Percentiles rank a stretch among this genome's conserved stretches.
phyloP scores from a whole-genome alignment of 495 filamentous ascomycete genomes.

The Hypoxylon trugodes region DNA sequence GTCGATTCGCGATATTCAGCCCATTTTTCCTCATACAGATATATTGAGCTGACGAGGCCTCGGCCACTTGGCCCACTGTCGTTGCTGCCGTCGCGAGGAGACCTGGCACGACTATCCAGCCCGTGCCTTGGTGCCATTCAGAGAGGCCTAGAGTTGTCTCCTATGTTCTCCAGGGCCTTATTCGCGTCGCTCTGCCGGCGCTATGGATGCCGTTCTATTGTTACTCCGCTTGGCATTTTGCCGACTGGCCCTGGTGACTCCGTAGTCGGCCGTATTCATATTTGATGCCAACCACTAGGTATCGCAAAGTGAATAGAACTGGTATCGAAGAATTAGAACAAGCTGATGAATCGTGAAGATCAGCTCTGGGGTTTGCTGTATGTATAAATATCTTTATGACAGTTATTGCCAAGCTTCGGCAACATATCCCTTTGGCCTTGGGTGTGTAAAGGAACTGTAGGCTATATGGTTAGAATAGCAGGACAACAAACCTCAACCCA shows the following conservation, averaged over 20 bases:
- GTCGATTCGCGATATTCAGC: conserved; percentile 32
- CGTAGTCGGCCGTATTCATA: conserved; percentile 19
- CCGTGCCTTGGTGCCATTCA: background rate
- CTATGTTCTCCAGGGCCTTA: background rate
- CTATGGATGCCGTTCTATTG: conserved; percentile 21
- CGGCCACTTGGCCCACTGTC: conserved; percentile 10
- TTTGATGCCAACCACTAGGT: conserved; percentile 16
- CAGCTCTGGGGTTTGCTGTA: background rate
- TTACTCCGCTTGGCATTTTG: conserved; percentile 26
- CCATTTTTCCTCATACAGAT: conserved; percentile 26
- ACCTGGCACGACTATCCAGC: background rate
- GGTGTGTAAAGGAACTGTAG: background rate
- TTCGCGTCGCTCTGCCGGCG: conserved; percentile 14
- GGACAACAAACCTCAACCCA: background rate
- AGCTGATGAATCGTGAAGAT: background rate
- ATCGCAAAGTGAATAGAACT: conserved; percentile 1
- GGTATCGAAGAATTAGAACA: background rate
- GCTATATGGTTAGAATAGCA: too few species aligned
- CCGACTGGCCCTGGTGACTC: conserved; percentile 11
- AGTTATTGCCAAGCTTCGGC: background rate
- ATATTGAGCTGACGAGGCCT: conserved; percentile 41
- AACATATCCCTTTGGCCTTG: background rate
- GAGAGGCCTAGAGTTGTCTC: background rate
- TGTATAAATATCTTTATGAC: background rate
- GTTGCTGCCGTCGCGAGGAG: background rate